phyloP scores from a whole-genome alignment of 2,329 filamentous ascomycete genomes.

The Diaporthe ilicicola region DNA sequence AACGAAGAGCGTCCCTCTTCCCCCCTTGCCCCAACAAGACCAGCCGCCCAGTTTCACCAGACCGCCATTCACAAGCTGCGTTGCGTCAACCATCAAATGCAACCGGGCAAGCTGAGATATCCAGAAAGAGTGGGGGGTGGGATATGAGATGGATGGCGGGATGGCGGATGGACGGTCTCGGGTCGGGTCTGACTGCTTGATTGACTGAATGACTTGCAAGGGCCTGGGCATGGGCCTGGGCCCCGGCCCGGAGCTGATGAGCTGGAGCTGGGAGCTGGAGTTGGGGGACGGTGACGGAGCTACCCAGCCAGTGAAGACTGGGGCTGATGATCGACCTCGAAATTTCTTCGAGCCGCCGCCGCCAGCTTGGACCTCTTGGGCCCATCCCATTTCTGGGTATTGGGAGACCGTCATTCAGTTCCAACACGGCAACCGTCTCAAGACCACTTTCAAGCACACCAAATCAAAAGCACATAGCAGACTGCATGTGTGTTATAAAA shows the following conservation, averaged over 20 bases:
- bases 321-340: conserved; percentile 2
- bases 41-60: conserved; percentile 14
- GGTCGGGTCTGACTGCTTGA: conserved; percentile 17
- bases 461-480: no score
- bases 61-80: conserved; percentile 9
- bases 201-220: neutral
- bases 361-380: neutral
- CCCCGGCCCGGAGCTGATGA: conserved; percentile 12
- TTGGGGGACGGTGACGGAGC: neutral
- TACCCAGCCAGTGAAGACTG: neutral
- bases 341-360: neutral
- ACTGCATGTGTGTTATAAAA: neutral
- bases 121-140: neutral
- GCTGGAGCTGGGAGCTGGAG: neutral
- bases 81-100: neutral
- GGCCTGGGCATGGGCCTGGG: neutral
- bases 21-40: neutral
- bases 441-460: neutral
- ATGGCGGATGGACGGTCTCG: conserved; percentile 17
- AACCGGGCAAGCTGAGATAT: conserved; percentile 7
- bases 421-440: no score
- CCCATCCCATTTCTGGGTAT: neutral
- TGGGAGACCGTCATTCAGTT: no score
- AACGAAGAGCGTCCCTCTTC: neutral
- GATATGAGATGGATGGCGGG: neutral